These are phyloP conservation scores for Lonicera japonica DNA, from an alignment of 129 eudicot species.

Conservation along the genomic window DNA sequence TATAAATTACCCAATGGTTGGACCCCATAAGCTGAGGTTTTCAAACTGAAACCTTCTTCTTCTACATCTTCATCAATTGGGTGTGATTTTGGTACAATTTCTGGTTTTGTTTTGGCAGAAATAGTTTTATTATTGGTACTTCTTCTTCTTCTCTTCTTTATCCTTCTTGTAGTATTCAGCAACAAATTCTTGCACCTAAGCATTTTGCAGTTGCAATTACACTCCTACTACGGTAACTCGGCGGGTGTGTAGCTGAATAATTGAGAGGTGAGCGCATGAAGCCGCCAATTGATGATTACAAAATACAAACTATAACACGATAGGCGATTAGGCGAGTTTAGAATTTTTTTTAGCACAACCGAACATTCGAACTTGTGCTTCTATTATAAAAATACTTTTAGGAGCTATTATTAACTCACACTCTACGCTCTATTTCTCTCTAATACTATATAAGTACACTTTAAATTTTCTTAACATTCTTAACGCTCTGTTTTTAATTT, in stretches of 20 bases:
- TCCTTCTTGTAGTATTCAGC: slow-evolving; percentile 14
- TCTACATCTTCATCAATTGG: slow-evolving; percentile 18
- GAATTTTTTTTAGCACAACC: too few species aligned
- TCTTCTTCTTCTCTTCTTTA: neutral
- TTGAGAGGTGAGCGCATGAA: too few species aligned
- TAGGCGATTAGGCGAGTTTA: too few species aligned
- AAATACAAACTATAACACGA: too few species aligned
- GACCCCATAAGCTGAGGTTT: slow-evolving; percentile 61
- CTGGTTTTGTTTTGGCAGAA: neutral
- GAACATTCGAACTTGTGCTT: too few species aligned
- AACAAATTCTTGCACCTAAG: slow-evolving; percentile 21
- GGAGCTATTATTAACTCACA: too few species aligned
- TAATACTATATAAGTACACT: too few species aligned
- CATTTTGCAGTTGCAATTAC: slow-evolving; percentile 26
- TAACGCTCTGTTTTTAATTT: too few species aligned
- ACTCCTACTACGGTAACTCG: neutral
- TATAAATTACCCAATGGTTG: slow-evolving; percentile 88
- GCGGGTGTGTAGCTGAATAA: neutral
- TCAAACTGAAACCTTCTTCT: slow-evolving; percentile 66
- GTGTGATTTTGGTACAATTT: slow-evolving; percentile 1
- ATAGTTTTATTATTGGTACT: neutral
- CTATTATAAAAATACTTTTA: too few species aligned
- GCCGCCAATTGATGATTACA: too few species aligned
- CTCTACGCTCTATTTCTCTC: too few species aligned
- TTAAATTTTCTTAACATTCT: too few species aligned